Evolutionary conservation across 768 basidiomycete genomes (phyloP).

Genomic region (Kwoniella dejecticola): DNA sequence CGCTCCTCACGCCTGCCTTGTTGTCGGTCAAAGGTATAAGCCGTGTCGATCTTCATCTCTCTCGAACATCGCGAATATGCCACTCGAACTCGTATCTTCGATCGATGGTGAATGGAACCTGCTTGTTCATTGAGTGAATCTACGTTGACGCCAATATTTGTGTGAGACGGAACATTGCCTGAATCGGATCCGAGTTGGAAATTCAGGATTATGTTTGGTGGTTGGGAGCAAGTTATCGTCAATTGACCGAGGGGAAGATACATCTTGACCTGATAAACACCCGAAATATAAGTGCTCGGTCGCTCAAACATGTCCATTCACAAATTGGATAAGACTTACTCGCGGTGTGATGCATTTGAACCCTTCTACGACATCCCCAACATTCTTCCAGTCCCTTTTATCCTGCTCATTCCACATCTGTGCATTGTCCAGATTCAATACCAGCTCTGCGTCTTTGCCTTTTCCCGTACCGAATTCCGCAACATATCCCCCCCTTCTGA

Average conservation of each 20-base stretch:
- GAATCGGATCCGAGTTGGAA: constrained; percentile 11
- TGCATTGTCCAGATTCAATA: neutral
- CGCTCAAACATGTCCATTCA: neutral
- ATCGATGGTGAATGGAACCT: neutral
- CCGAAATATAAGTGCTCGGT: no score
- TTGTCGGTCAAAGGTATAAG: neutral
- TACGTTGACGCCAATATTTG: neutral
- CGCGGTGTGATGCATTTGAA: constrained; percentile 35
- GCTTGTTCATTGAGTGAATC: neutral
- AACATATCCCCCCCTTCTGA: neutral
- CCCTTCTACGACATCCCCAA: constrained; percentile 24
- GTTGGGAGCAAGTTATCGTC: constrained; percentile 39
- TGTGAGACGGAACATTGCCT: neutral
- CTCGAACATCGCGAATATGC: neutral
- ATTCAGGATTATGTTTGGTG: constrained; percentile 39
- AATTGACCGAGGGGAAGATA: constrained; percentile 34
- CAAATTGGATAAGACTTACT: constrained; percentile 22
- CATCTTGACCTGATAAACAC: constrained; percentile 41
- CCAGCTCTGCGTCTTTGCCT: neutral
- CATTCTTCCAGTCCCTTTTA: constrained; percentile 25
- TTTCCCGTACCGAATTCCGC: neutral
- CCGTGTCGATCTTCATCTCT: constrained; percentile 3
- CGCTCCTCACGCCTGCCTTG: no score
- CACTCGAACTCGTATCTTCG: neutral
- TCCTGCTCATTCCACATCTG: constrained; percentile 28